These are phyloP conservation scores for Pythium coloratum DNA, from an alignment of 352 stramenopile species.

Conservation along the genomic window DNA sequence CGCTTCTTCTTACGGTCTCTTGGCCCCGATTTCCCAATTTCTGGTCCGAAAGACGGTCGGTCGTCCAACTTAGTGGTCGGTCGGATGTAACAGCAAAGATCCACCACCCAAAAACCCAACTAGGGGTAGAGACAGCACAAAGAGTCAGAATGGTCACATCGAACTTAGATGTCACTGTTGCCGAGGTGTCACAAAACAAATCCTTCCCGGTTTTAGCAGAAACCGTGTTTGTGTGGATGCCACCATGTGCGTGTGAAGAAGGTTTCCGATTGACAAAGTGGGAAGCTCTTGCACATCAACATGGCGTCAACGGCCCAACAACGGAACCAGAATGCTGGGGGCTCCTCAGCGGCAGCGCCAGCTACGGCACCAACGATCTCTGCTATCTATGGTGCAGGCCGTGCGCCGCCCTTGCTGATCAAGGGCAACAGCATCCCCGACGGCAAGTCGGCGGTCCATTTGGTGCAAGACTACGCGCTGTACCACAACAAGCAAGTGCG, in stretches of 20 bases:
- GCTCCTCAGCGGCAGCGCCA: neutral
- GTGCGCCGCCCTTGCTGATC: conserved; percentile 26
- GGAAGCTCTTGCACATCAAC: neutral
- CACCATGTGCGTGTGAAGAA: conserved; percentile 18
- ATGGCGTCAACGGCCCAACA: neutral
- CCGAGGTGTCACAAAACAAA: neutral
- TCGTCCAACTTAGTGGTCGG: neutral
- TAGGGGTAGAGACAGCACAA: neutral
- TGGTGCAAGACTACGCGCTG: conserved; percentile 65
- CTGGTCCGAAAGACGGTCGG: neutral
- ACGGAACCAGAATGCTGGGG: neutral
- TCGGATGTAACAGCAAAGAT: neutral
- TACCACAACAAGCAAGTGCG: conserved; percentile 58
- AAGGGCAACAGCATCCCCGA: conserved; percentile 49
- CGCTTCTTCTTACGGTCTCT: conserved; percentile 8
- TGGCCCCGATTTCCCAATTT: neutral
- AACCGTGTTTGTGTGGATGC: neutral
- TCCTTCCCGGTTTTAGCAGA: neutral
- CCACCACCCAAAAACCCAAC: conserved; percentile 11
- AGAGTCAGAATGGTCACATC: conserved; percentile 1
- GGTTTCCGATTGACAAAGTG: conserved; percentile 16
- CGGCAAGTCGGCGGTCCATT: conserved; percentile 49
- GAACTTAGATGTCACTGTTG: conserved; percentile 18
- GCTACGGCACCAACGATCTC: neutral
- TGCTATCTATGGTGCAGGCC: neutral